These are phyloP conservation scores for Coelastrella sp. DNA, from an alignment of 139 green algal genomes.

Conservation along the genomic window DNA sequence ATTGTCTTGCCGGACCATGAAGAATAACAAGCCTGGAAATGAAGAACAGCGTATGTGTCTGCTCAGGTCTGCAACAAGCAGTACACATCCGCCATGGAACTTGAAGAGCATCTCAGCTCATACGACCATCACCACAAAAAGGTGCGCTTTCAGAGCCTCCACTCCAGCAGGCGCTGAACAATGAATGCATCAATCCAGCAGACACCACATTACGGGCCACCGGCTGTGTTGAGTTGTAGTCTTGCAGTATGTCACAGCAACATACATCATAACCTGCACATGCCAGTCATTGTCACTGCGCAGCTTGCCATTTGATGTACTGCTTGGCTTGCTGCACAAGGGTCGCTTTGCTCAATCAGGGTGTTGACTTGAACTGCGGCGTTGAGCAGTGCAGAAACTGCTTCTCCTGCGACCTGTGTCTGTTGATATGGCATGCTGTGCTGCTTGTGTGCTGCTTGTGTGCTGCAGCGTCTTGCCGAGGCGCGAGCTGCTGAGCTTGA, in stretches of 20 bases:
- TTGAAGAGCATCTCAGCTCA: conserved; percentile 90
- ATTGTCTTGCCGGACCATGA: too few relatives aligned
- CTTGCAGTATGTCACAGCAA: neutral
- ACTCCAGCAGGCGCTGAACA: neutral
- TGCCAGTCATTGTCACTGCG: too few relatives aligned
- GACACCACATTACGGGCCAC: neutral
- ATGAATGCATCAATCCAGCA: too few relatives aligned
- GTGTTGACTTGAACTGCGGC: neutral
- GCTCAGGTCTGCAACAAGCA: conserved; percentile 91
- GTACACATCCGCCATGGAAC: conserved; percentile 85
- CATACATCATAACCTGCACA: too few relatives aligned
- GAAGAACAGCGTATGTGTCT: too few relatives aligned
- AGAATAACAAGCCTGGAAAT: too few relatives aligned
- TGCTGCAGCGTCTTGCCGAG: conserved; percentile 34
- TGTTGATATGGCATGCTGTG: neutral
- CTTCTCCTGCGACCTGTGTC: neutral
- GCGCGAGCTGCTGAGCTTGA: conserved; percentile 21
- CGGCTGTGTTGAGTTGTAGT: neutral
- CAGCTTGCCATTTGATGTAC: too few relatives aligned
- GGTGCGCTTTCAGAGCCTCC: neutral
- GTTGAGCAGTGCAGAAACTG: neutral
- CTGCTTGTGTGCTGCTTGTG: neutral
- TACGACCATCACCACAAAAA: conserved; percentile 92
- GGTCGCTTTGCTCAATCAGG: neutral
- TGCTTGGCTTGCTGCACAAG: neutral